Base-by-base conservation (phyloP, 192 early-diverging fungal genomes). In the Coemansia sp. region DNA sequence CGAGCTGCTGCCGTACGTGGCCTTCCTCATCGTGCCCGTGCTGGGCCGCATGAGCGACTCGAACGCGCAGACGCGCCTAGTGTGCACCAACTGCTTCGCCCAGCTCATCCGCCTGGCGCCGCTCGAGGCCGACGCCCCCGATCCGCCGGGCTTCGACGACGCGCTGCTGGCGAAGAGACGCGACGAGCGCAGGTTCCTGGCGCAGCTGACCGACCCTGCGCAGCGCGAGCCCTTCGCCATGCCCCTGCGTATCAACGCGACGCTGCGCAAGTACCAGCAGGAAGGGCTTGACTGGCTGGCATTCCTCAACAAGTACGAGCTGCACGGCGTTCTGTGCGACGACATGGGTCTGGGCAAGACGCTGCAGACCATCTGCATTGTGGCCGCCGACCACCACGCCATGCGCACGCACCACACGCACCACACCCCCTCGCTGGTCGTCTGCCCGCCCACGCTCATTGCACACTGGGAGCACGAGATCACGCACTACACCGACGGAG, bases 281-380 rank as follows among this genome's bases (percentile, higher is more conserved):
- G 97, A 98, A 56, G 97, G 97, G 46, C 91, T 99, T 33, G 95
- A 90, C 81, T 99, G 97, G 97, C 78, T 99, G 54, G 93, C 93
- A 13, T 99, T 99, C 68, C 81, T 99, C 57, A 94, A 93, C 71
- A 87, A 92, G 57, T 99, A 96, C 64, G 91, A 94, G 59, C 78
- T 99, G 21, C 97, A 99, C 64, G 97, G 97, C 12, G 92, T 98
- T 64, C 81, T 99, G 15, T 98, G 95, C 74, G 97, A 99, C 68
- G 91, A 97, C 81, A 98, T 98, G 97, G 97, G 97, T 19, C 73
- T 99, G 19, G 97, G 97, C 10, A 99, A 99, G 75, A 98, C 95
- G 1, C 64, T 98, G 30, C 97, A 99, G 66, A 90, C 94, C 25
- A 97, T 99, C 55, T 95, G 93, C 59, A 93, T 97, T 55, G 59